Evolutionary conservation across 192 early-diverging fungal species (phyloP).

Genomic region (Backusella westeae): DNA sequence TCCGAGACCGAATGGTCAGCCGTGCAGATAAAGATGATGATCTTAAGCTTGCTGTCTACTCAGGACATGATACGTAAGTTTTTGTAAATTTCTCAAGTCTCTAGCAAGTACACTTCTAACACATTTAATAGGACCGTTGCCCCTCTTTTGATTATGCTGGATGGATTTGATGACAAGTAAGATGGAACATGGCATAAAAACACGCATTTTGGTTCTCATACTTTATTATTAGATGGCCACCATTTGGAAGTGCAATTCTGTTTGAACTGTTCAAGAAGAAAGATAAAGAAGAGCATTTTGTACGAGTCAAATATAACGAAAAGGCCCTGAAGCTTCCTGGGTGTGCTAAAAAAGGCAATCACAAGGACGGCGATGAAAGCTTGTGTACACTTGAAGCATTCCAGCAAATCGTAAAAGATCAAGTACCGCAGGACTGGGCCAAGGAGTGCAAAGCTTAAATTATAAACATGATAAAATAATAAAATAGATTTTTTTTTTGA

Average conservation of each 20-base stretch:
- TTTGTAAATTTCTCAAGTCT: not conserved
- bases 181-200: not conserved
- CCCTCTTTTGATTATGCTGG: slow-evolving; percentile 31
- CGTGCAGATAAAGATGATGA: slow-evolving; percentile 30
- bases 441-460: slow-evolving; percentile 29
- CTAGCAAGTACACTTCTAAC: not conserved
- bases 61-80: slow-evolving; percentile 41
- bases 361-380: slow-evolving; percentile 26
- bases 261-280: slow-evolving; percentile 40
- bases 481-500: too few species aligned
- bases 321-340: slow-evolving; percentile 31
- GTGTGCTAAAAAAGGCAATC: slow-evolving; percentile 26
- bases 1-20: slow-evolving; percentile 33
- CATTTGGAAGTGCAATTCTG: slow-evolving; percentile 37
- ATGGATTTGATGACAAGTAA: slow-evolving; percentile 35
- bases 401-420: slow-evolving; percentile 21
- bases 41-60: slow-evolving; percentile 35
- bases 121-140: slow-evolving; percentile 28
- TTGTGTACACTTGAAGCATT: slow-evolving; percentile 41
- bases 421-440: slow-evolving; percentile 36
- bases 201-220: not conserved
- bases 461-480: not conserved
- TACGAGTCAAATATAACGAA: slow-evolving; percentile 39
- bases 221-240: slow-evolving; percentile 36
- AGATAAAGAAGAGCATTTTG: slow-evolving; percentile 25